These are phyloP conservation scores for Diplodia corticola DNA, from an alignment of 2,329 filamentous ascomycete species.

Conservation along the genomic window DNA sequence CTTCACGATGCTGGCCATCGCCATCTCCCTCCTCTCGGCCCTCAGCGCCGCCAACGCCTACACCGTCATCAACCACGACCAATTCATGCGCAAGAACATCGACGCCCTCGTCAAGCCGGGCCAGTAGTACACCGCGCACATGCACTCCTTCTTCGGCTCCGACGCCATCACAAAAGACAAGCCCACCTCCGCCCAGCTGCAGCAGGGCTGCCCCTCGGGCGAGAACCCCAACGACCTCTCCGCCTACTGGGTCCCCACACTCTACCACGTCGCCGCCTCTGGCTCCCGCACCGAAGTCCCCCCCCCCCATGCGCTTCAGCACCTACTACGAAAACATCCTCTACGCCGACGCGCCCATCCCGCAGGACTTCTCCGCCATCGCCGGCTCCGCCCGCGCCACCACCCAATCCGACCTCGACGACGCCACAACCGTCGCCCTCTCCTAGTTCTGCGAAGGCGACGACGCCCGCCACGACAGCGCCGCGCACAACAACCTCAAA, in stretches of 20 bases:
- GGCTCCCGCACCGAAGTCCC: conserved; percentile 39
- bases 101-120: conserved; percentile 48
- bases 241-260: conserved; percentile 50
- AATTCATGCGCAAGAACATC: conserved; percentile 50
- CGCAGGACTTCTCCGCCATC: conserved; percentile 46
- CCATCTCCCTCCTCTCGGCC: conserved; percentile 17
- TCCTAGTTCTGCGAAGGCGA: conserved; percentile 42
- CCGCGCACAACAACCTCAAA: too few relatives aligned
- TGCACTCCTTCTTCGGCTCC: conserved; percentile 50
- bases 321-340: conserved; percentile 50
- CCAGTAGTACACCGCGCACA: conserved; percentile 44
- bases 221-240: conserved; percentile 52
- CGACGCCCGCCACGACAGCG: conserved; percentile 14
- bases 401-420: conserved; percentile 29
- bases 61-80: conserved; percentile 25
- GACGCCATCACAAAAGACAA: conserved; percentile 45
- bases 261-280: conserved; percentile 41
- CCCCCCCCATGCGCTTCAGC: conserved; percentile 44
- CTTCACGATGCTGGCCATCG: conserved; percentile 16
- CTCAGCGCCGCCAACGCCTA: conserved; percentile 22
- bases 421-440: conserved; percentile 29
- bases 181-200: conserved; percentile 42
- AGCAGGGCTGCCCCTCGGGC: conserved; percentile 47
- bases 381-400: conserved; percentile 44
- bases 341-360: conserved; percentile 48